Base-by-base conservation (phyloP, 2,329 filamentous ascomycete genomes). In the Penicillium fuscoglaucum region DNA sequence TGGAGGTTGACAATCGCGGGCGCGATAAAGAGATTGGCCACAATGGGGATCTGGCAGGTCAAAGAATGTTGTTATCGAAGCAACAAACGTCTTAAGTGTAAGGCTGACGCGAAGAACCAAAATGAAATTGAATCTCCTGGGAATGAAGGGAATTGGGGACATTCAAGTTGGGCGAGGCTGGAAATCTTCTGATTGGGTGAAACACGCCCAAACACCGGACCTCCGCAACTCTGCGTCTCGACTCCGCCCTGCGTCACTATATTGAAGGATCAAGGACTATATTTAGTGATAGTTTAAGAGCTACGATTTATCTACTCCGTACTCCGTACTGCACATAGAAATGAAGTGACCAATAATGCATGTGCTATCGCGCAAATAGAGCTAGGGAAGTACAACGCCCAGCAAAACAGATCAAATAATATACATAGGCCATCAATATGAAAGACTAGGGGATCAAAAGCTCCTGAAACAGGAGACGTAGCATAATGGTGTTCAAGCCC, bases 161-260 rank as follows among this genome's bases (percentile, higher is more conserved):
- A 55, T 52, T 39, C 51, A 55, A 57, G 61, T 61, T 63, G 60
- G 59, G 62, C 57, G 49, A 60, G 57, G 57, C 60, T 62, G 64
- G 61, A 65, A 62, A 61, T 47, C 50, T 39, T 55, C 45, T 67
- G 64, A 65, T 67, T 66, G 64, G 65, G 45, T 45, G 31, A 65
- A 48, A 44, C 37, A 52, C n/a, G 48, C 47, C 55, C 61, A 57
- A 52, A 31, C 58, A 47, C 47, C 52, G 45, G 57, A 60, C 58
- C 58, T 57, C 54, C 54, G 63, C 48, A 61, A 61, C 29, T 52
- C 37, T 35, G 57, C 59, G 60, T 57, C 60, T 47, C 41, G 46
- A 54, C 58, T 40, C 56, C 43, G 52, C 45, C 45, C 45, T 52
- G 40, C 29, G 29, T 55, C 35, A 41, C 41, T 53, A 19, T 13